These are phyloP conservation scores for Dendrobium catenatum DNA, from an alignment of 106 monocot genomes.

Conservation along the genomic window DNA sequence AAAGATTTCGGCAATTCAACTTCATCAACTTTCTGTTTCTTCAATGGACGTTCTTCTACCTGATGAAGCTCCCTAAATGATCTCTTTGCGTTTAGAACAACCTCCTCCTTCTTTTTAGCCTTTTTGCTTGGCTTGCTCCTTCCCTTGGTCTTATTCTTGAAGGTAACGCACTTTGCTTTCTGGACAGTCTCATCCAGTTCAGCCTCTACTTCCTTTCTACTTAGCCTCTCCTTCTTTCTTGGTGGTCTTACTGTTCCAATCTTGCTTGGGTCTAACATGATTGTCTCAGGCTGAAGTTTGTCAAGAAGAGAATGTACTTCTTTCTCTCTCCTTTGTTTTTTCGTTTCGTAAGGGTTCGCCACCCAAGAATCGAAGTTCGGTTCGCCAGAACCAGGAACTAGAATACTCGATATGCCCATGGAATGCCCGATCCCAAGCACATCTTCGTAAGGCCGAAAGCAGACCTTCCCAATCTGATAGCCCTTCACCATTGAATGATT, in stretches of 20 bases:
- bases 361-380: constrained; percentile 93
- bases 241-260: constrained; percentile 59
- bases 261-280: constrained; percentile 81
- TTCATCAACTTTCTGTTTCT: constrained; percentile 31
- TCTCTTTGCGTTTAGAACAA: constrained; percentile 66
- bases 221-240: constrained; percentile 33
- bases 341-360: constrained; percentile 80
- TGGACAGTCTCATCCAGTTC: constrained; percentile 56
- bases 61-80: constrained; percentile 43
- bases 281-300: constrained; percentile 86
- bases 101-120: constrained; percentile 69
- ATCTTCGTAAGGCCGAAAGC: constrained; percentile 85
- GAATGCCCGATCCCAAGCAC: constrained; percentile 85
- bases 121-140: constrained; percentile 86
- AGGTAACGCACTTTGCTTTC: constrained; percentile 34
- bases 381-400: constrained; percentile 87
- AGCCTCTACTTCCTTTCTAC: constrained; percentile 43
- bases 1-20: constrained; percentile 63
- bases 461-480: constrained; percentile 61
- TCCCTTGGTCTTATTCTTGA: constrained; percentile 94
- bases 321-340: constrained; percentile 75
- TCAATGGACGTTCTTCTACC: constrained; percentile 12
- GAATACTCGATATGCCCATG: constrained; percentile 61
- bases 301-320: constrained; percentile 76
- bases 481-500: constrained; percentile 78